Evolutionary conservation across 176 grass and related monocot genomes (phyloP).

Genomic region (Zoysia japonica): DNA sequence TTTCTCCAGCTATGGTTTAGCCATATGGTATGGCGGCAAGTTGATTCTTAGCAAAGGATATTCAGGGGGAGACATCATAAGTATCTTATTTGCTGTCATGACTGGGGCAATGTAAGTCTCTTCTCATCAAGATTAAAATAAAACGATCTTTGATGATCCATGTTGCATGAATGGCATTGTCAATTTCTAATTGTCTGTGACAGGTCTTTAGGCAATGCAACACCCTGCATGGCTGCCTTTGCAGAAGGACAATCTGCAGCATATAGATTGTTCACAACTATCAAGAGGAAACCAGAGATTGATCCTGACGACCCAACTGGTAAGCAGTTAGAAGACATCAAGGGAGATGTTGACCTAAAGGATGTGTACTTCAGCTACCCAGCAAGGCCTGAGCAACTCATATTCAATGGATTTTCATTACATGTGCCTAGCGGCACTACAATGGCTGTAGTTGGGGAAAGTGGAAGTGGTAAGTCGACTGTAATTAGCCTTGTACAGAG

Average conservation of each 20-base stretch:
- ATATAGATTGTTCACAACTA: conserved; percentile 65
- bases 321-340: conserved; percentile 56
- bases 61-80: conserved; percentile 62
- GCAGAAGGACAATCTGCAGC: conserved; percentile 80
- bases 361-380: conserved; percentile 76
- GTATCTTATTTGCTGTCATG: conserved; percentile 57
- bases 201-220: conserved; percentile 74
- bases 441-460: conserved; percentile 86
- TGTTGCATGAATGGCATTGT: not conserved
- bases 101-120: conserved; percentile 60
- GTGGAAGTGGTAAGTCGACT: conserved; percentile 85
- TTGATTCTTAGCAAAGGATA: conserved; percentile 69
- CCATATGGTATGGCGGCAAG: conserved; percentile 65
- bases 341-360: conserved; percentile 60
- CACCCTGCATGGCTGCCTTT: conserved; percentile 73
- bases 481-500: conserved; percentile 68
- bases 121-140: not conserved
- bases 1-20: conserved; percentile 59
- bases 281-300: conserved; percentile 72
- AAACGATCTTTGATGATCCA: not conserved
- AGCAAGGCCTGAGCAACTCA: conserved; percentile 66
- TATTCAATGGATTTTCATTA: conserved; percentile 57
- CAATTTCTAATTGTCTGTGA: conserved; percentile 11
- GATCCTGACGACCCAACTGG: conserved; percentile 59
- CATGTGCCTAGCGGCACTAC: conserved; percentile 56